These are phyloP conservation scores for Aquilaria yunnanensis DNA, from an alignment of 345 rosid species.

Conservation along the genomic window DNA sequence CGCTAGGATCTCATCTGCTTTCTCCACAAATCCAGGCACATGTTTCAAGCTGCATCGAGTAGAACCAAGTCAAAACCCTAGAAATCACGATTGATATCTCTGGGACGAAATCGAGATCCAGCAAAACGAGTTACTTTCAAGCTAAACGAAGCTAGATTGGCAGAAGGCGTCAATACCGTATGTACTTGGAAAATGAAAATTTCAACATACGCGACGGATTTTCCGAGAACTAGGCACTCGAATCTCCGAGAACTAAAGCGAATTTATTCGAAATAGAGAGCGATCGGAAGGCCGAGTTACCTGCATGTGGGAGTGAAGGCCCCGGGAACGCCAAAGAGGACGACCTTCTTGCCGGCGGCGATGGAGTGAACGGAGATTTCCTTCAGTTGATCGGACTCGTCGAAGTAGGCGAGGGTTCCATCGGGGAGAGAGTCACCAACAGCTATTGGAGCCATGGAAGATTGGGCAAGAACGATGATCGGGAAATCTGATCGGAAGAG, in stretches of 20 bases:
- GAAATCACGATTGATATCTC: not conserved
- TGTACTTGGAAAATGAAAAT: not conserved
- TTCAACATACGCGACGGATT: not conserved
- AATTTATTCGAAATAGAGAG: not conserved
- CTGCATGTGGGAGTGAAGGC: conserved; percentile 99
- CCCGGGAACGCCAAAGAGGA: conserved; percentile 94
- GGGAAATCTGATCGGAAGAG: not conserved
- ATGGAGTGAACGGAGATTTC: conserved; percentile 70
- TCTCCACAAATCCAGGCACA: conserved; percentile 94
- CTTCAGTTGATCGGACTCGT: conserved; percentile 81
- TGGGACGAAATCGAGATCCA: not conserved
- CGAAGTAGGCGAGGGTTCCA: conserved; percentile 77
- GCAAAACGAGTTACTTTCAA: not conserved
- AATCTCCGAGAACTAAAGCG: not conserved
- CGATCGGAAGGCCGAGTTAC: conserved; percentile 19
- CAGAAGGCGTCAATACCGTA: too few relatives aligned
- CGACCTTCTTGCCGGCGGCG: conserved; percentile 76
- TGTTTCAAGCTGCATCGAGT: conserved; percentile 60
- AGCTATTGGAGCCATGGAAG: conserved; percentile 76
- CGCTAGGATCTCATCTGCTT: conserved; percentile 70
- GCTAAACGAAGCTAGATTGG: too few relatives aligned
- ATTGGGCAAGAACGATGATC: not conserved
- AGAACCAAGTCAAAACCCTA: not conserved
- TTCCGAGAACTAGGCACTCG: too few relatives aligned
- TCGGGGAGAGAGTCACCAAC: conserved; percentile 73